Percentiles rank a stretch among this genome's conserved stretches.
Conservation (phyloP, 2,329 filamentous ascomycete genomes). For the Fusarium denticulatum region DNA sequence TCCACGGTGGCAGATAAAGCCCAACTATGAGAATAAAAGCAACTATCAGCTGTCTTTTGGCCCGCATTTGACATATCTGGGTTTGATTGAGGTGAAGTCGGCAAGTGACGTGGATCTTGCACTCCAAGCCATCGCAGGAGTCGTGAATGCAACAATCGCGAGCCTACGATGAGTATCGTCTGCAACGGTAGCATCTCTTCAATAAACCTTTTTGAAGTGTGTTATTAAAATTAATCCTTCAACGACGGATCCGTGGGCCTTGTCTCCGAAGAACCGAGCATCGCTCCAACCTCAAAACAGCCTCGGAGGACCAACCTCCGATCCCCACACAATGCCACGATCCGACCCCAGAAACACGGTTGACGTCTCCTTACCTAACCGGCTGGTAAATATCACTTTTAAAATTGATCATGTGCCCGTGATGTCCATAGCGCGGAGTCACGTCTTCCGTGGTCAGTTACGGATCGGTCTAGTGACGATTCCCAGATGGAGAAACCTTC, state of each 20-base stretch:
- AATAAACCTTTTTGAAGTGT: not conserved
- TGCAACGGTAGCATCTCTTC: rapidly evolving
- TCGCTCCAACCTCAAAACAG: slow-evolving; percentile 3
- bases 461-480: not conserved
- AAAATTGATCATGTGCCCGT: slow-evolving; percentile 10
- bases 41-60: rapidly evolving
- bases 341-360: not conserved
- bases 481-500: slow-evolving; percentile 7
- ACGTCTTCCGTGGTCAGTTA: slow-evolving; percentile 13
- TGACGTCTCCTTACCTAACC: not conserved
- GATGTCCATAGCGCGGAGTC: not conserved
- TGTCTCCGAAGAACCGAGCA: slow-evolving; percentile 2
- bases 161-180: no score
- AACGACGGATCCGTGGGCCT: slow-evolving; percentile 22
- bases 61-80: rapidly evolving
- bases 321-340: slow-evolving; percentile 8
- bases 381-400: not conserved
- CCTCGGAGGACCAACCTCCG: slow-evolving; percentile 26
- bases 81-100: no score
- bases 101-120: not conserved
- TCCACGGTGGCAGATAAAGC: not conserved
- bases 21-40: no score
- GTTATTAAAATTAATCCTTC: not conserved
- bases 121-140: not conserved
- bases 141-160: no score